Base-by-base conservation (phyloP, 2,329 filamentous ascomycete species). In the Clarireedia monteithiana region DNA sequence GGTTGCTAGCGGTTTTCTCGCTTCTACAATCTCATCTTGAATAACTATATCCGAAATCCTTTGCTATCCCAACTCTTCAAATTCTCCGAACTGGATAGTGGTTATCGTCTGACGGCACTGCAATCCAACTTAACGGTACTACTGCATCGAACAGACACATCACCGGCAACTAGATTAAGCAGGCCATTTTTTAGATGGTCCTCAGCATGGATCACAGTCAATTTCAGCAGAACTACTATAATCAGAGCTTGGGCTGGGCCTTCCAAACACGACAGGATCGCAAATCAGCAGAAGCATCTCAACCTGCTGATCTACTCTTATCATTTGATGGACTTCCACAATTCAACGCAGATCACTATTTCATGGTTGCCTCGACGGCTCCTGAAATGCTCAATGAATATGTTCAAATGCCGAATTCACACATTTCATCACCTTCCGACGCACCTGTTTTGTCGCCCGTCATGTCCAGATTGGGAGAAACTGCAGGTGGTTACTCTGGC, bases 21-120 rank as follows among this genome's bases (percentile, higher is more conserved):
- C 24, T 48, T 34, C 30, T 44, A 44, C 17, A 36, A 34, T 50
- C 48, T 60, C 49, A 58, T 58, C 50, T 63, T 62, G 59, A 65
- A 67, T 68, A 68, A 67, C 64, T 66, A 64, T 59, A 61, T 61
- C 58, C 55, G 57, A 55, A 59, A 55, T 59, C 62, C 66, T 64
- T 65, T 67, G 61, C 64, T 65, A 64, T 62, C 61, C 59, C 61
- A 50, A 58, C 58, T 64, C 57, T 58, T 64, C 63, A 58, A 58
- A 66, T 64, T 58, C 60, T 61, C 66, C 65, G 64, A 63, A 65
- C 47, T 65, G 60, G 56, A 56, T 47, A 55, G 58, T 58, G 55
- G 59, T 48, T 59, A 45, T 55, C 56, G 65, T 65, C 56, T 51
- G 60, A 65, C 62, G 66, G 63, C 60, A 64, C 58, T 62, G 56